A percentile compares a stretch with the other conserved stretches of the same genome.
Conservation (phyloP, 1,284 basidiomycete species). For the Flammula alnicola region DNA sequence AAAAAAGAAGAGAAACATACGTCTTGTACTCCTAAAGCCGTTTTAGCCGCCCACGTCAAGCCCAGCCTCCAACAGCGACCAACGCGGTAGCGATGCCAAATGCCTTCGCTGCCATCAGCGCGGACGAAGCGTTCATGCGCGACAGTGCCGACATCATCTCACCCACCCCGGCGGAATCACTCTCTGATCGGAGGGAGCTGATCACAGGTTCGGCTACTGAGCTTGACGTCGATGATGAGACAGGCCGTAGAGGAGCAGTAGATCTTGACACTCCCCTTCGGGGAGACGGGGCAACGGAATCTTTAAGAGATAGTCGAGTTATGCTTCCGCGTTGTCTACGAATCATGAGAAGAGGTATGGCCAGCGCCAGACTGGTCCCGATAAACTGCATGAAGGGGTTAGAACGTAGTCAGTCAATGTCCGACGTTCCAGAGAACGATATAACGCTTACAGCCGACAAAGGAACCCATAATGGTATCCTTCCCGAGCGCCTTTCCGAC, state of each 20-base stretch:
- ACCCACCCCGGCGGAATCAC: constrained; percentile 29
- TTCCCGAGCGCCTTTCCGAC: constrained; percentile 11
- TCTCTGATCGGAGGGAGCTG: constrained; percentile 27
- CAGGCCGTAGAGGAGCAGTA: not conserved
- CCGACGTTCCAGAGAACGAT: not conserved
- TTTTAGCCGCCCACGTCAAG: constrained; percentile 36
- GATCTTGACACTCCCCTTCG: constrained; percentile 9
- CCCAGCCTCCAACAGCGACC: constrained; percentile 37
- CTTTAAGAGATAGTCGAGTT: constrained; percentile 25
- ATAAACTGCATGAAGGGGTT: constrained; percentile 30
- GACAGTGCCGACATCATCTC: constrained; percentile 40
- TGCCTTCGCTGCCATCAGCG: constrained; percentile 42
- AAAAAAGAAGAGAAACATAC: constrained; percentile 28
- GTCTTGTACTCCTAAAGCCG: constrained; percentile 38
- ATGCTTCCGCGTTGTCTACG: constrained; percentile 30
- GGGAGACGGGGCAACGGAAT: constrained; percentile 19
- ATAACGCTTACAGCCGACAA: constrained; percentile 32
- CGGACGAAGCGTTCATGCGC: constrained; percentile 36
- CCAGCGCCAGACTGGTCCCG: constrained; percentile 38
- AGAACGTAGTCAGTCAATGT: not conserved
- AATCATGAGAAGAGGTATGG: constrained; percentile 38
- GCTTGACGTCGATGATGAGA: constrained; percentile 11
- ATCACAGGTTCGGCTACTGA: constrained; percentile 8
- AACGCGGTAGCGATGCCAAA: constrained; percentile 45
- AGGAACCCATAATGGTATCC: constrained; percentile 36